A percentile compares a stretch with the other conserved stretches of the same genome.
Conservation (phyloP, 1,139 yeast genomes). For the Magnusiomyces tetraspermus region DNA sequence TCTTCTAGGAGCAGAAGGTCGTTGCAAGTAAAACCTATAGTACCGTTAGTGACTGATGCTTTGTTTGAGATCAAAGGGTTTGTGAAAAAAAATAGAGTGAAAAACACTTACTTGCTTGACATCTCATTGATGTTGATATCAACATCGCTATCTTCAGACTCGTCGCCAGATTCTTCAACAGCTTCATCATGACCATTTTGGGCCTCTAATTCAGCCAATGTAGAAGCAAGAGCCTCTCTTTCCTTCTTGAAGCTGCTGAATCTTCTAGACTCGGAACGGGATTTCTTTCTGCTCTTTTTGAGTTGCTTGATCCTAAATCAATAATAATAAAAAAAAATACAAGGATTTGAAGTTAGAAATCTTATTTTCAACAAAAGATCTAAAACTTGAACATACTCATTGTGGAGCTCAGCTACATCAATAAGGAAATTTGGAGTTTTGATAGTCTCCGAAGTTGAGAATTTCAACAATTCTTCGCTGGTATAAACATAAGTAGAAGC, state of each 20-base stretch:
- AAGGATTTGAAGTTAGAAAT: not conserved
- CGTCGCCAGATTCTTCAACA: conserved; percentile 3
- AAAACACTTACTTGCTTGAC: not conserved
- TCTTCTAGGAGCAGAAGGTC: not conserved
- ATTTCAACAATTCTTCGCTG: conserved; percentile 1
- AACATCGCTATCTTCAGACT: conserved; percentile 1
- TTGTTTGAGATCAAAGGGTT: too few species aligned
- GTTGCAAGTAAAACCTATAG: not conserved
- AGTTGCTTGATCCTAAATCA: not conserved
- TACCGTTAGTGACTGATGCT: too few species aligned
- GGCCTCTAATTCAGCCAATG: not conserved
- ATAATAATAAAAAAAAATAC: not conserved
- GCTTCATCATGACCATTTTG: conserved; percentile 1
- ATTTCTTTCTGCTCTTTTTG: not conserved
- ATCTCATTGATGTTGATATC: conserved; percentile 1
- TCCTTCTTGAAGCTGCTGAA: not conserved
- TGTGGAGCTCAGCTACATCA: not conserved
- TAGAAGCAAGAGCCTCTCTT: not conserved
- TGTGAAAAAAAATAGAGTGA: too few species aligned
- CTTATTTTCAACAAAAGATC: not conserved
- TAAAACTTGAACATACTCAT: not conserved
- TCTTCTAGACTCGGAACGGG: conserved; percentile 3
- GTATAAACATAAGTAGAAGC: conserved; percentile 1
- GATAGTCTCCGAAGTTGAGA: not conserved
- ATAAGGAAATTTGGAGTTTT: not conserved